Evolutionary conservation across 75 land plant genomes (phyloP).

Genomic region (Larix kaempferi): DNA sequence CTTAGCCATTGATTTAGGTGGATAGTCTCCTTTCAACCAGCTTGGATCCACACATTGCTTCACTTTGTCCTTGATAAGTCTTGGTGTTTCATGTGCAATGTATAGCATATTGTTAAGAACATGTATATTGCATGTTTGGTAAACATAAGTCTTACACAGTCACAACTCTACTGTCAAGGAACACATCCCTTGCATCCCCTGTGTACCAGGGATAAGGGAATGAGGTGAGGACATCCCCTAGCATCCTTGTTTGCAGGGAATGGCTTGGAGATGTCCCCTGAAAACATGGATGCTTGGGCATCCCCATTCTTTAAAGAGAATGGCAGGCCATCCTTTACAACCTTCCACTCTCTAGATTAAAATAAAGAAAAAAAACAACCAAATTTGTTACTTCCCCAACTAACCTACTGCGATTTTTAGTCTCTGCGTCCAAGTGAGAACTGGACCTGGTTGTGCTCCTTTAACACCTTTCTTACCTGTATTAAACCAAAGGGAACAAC

Average conservation of each 20-base stretch:
- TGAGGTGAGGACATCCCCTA: too few species aligned
- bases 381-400: too few species aligned
- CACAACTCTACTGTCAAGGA: background rate
- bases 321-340: too few species aligned
- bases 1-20: slow-evolving; percentile 88
- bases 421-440: slow-evolving; percentile 72
- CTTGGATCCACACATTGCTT: slow-evolving; percentile 87
- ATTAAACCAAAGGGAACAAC: background rate
- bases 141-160: background rate
- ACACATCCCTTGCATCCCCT: background rate
- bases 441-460: slow-evolving; percentile 85
- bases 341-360: too few species aligned
- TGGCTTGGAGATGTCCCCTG: too few species aligned
- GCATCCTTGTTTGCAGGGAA: too few species aligned
- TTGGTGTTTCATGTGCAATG: slow-evolving; percentile 67
- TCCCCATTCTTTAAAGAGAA: too few species aligned
- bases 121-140: background rate
- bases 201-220: too few species aligned
- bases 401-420: slow-evolving; percentile 80
- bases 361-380: too few species aligned
- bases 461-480: slow-evolving; percentile 84
- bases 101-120: background rate
- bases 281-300: too few species aligned
- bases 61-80: slow-evolving; percentile 84
- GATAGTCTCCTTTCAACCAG: slow-evolving; percentile 67